Percentiles rank a stretch among this genome's conserved stretches.
phyloP scores from a whole-genome alignment of 2,329 filamentous ascomycete species.

The Nigrograna mackinnonii region DNA sequence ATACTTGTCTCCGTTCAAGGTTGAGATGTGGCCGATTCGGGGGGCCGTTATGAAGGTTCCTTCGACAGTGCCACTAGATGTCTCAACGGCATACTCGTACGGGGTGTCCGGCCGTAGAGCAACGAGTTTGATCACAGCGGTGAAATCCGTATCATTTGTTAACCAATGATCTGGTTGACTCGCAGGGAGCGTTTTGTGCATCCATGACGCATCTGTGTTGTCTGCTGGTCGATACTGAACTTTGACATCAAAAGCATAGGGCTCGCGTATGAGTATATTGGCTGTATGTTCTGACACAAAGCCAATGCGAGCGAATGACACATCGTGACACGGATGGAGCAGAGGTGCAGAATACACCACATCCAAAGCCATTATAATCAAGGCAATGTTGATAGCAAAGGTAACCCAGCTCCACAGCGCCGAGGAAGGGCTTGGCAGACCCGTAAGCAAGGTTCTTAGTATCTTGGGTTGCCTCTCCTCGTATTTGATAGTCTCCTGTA shows the following conservation, averaged over 20 bases:
- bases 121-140: slow-evolving; percentile 68
- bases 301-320: slow-evolving; percentile 85
- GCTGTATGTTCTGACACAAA: slow-evolving; percentile 82
- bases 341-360: slow-evolving; percentile 74
- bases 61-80: slow-evolving; percentile 76
- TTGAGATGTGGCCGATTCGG: slow-evolving; percentile 64
- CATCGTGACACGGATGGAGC: slow-evolving; percentile 70
- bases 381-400: slow-evolving; percentile 70
- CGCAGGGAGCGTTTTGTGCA: slow-evolving; percentile 29
- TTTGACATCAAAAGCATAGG: slow-evolving; percentile 69
- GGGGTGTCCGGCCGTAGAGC: slow-evolving; percentile 70
- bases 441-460: slow-evolving; percentile 71
- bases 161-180: slow-evolving; percentile 54
- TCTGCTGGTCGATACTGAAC: slow-evolving; percentile 36
- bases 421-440: slow-evolving; percentile 74
- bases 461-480: slow-evolving; percentile 60
- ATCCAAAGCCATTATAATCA: slow-evolving; percentile 74
- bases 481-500: slow-evolving; percentile 66
- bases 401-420: slow-evolving; percentile 67
- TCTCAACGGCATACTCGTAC: slow-evolving; percentile 76
- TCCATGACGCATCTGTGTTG: slow-evolving; percentile 26
- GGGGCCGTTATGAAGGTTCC: slow-evolving; percentile 83
- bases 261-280: slow-evolving; percentile 82
- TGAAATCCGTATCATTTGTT: slow-evolving; percentile 80
- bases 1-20: slow-evolving; percentile 67